Evolutionary conservation across 495 filamentous ascomycete genomes (phyloP).

Genomic region (Talaromyces proteolyticus): DNA sequence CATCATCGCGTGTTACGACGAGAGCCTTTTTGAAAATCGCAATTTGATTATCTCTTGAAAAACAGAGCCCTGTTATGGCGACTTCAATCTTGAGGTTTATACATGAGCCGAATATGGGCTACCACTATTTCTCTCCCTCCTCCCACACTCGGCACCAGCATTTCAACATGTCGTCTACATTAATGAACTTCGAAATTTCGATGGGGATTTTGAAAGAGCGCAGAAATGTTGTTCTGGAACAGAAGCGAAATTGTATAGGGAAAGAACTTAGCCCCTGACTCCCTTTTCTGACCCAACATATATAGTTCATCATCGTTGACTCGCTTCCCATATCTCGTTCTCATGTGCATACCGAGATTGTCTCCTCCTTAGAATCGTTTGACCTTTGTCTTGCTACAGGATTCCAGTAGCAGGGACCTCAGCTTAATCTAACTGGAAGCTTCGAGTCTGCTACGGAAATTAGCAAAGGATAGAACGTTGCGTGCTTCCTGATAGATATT

Average conservation of each 20-base stretch:
- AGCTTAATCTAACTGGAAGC: background rate
- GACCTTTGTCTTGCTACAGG: background rate
- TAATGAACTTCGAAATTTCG: background rate
- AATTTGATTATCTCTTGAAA: no score
- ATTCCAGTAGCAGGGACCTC: background rate
- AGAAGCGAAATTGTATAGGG: background rate
- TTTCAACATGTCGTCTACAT: no score
- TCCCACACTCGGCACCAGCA: no score
- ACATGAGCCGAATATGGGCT: no score
- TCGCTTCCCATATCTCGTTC: background rate
- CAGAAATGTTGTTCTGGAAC: background rate
- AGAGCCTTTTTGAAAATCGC: no score
- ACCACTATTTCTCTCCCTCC: no score
- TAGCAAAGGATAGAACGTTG: background rate
- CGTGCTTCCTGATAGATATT: no score
- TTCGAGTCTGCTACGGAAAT: background rate
- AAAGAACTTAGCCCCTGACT: background rate
- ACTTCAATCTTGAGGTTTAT: no score
- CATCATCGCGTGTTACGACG: no score
- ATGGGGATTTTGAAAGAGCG: background rate
- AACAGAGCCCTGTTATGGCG: no score
- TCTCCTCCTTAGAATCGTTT: background rate
- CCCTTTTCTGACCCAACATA: background rate
- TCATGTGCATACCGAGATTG: background rate
- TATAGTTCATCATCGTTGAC: background rate